Conservation (phyloP, 148 eudicot species). For the Vaccinium corymbosum region DNA sequence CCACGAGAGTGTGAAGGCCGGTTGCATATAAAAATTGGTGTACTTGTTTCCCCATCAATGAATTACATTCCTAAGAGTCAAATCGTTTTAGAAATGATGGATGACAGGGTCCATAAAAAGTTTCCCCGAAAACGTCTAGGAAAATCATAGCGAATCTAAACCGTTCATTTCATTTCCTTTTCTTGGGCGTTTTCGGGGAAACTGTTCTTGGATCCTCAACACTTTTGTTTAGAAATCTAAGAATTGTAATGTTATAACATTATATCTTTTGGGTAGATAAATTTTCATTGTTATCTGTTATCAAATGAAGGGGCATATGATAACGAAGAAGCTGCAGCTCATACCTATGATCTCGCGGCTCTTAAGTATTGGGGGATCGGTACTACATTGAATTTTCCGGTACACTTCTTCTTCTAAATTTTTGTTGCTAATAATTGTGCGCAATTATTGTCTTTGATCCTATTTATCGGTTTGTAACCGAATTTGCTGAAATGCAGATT, state of each 20-base stretch:
- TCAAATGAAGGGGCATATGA: slow-evolving; percentile 80
- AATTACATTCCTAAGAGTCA: too few relatives aligned
- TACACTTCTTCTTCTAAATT: slow-evolving; percentile 20
- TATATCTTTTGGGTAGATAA: not conserved
- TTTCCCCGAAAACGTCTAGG: too few relatives aligned
- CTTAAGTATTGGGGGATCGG: slow-evolving; percentile 90
- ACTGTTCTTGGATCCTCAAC: too few relatives aligned
- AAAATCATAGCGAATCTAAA: too few relatives aligned
- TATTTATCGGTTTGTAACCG: not conserved
- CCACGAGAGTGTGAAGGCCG: not conserved
- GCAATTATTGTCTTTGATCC: not conserved
- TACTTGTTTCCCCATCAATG: not conserved
- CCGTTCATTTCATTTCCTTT: too few relatives aligned
- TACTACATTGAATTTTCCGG: slow-evolving; percentile 77
- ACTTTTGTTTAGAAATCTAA: too few relatives aligned
- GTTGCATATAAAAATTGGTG: not conserved
- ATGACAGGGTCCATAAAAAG: too few relatives aligned
- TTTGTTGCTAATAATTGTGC: not conserved
- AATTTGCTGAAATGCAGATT: slow-evolving; percentile 36
- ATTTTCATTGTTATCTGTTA: not conserved
- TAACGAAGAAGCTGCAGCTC: slow-evolving; percentile 84
- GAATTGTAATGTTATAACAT: too few relatives aligned
- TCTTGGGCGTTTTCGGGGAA: too few relatives aligned
- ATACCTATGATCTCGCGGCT: slow-evolving; percentile 92
- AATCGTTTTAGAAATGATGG: too few relatives aligned